Evolutionary conservation across 2,329 filamentous ascomycete genomes (phyloP).

Genomic region (Trichoderma hamatum): DNA sequence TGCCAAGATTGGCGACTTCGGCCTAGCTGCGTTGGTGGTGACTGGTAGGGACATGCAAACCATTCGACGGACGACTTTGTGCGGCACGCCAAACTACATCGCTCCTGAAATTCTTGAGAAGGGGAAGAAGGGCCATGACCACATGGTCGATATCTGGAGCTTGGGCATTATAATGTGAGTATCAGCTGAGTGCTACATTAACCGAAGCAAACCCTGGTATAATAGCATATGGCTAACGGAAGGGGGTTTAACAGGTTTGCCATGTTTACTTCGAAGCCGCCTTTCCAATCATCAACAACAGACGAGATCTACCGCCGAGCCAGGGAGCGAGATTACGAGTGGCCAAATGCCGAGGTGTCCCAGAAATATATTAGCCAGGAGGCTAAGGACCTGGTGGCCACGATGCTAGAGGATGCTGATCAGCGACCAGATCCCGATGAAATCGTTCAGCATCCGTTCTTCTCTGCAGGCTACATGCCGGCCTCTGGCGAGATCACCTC

Average conservation of each 20-base stretch:
- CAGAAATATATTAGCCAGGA: slow-evolving; percentile 73
- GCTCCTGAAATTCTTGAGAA: slow-evolving; percentile 95
- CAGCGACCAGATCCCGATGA: slow-evolving; percentile 73
- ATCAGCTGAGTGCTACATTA: not conserved
- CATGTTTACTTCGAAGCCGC: slow-evolving; percentile 93
- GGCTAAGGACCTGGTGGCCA: slow-evolving; percentile 76
- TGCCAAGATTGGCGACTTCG: slow-evolving; percentile 97
- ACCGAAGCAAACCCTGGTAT: slow-evolving; percentile 3
- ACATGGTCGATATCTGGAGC: slow-evolving; percentile 98
- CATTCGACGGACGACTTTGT: slow-evolving; percentile 85
- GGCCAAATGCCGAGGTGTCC: slow-evolving; percentile 68
- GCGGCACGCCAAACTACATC: slow-evolving; percentile 97
- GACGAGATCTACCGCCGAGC: slow-evolving; percentile 81
- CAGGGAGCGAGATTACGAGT: slow-evolving; percentile 74
- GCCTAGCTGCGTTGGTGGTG: slow-evolving; percentile 85
- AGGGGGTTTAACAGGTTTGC: slow-evolving; percentile 68
- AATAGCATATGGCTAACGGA: not conserved
- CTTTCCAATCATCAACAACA: slow-evolving; percentile 89
- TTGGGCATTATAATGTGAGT: slow-evolving; percentile 91
- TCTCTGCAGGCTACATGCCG: slow-evolving; percentile 75
- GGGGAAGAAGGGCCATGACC: slow-evolving; percentile 90
- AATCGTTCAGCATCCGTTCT: slow-evolving; percentile 80
- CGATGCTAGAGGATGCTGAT: slow-evolving; percentile 75
- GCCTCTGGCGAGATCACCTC: slow-evolving; percentile 59
- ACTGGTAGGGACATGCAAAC: slow-evolving; percentile 88